Conservation (phyloP, 2,329 filamentous ascomycete genomes). For the Escovopsis sp. region DNA sequence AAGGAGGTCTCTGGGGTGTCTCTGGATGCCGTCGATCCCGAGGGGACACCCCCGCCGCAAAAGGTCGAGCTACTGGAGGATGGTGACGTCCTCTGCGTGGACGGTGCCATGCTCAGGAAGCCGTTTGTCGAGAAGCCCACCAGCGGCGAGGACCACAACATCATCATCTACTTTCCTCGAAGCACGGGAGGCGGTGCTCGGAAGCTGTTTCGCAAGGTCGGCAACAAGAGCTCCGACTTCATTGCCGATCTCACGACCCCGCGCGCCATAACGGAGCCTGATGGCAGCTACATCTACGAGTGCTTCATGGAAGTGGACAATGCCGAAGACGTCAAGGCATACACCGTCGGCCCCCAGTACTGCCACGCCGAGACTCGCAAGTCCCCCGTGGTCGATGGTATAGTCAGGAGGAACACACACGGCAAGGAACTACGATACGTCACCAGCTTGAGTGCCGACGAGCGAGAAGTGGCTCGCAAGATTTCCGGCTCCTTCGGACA, state of each 20-base stretch:
- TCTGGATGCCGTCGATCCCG: conserved; percentile 55
- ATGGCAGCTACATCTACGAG: conserved; percentile 87
- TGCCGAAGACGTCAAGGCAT: conserved; percentile 95
- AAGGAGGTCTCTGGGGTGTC: conserved; percentile 66
- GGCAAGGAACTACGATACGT: conserved; percentile 96
- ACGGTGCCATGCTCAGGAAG: conserved; percentile 69
- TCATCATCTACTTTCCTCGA: conserved; percentile 91
- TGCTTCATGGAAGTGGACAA: conserved; percentile 96
- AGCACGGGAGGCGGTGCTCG: conserved; percentile 78
- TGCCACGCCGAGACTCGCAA: conserved; percentile 97
- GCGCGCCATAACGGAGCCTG: conserved; percentile 64
- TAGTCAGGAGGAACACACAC: conserved; percentile 90
- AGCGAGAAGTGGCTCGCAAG: conserved; percentile 73
- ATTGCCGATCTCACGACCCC: conserved; percentile 64
- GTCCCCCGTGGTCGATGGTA: conserved; percentile 89
- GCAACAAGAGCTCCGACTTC: conserved; percentile 97
- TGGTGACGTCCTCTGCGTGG: conserved; percentile 75
- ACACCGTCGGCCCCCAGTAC: conserved; percentile 84
- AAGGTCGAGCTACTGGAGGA: conserved; percentile 80
- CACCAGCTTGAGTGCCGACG: conserved; percentile 65
- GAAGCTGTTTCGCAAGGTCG: conserved; percentile 89
- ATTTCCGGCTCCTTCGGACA: conserved; percentile 90
- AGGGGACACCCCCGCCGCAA: conserved; percentile 45
- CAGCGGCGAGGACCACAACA: conserved; percentile 98
- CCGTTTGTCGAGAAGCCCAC: conserved; percentile 97